Conservation (phyloP, 257 asterid genomes). For the Vinca minor region DNA sequence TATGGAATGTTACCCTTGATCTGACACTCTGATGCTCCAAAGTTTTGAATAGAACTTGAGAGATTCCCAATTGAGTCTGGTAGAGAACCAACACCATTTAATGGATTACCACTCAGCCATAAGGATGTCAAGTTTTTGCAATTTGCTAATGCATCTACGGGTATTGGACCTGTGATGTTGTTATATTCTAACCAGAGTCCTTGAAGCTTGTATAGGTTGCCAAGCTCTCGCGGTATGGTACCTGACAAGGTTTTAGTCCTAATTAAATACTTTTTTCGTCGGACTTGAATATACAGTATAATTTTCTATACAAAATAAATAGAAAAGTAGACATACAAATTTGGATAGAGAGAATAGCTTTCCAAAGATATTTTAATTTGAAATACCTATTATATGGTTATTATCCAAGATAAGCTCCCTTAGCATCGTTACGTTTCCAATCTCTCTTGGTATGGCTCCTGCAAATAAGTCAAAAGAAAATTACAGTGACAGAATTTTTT, state of each 20-base stretch:
- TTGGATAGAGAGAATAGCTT: too few relatives aligned
- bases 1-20: constrained; percentile 22
- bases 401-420: constrained; percentile 12
- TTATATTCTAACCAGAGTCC: too few relatives aligned
- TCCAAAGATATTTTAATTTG: too few relatives aligned
- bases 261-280: too few relatives aligned
- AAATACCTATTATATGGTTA: constrained; percentile 27
- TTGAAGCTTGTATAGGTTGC: not conserved
- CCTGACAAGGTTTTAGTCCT: not conserved
- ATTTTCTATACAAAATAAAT: too few relatives aligned
- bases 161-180: not conserved
- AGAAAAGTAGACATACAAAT: too few relatives aligned
- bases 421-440: constrained; percentile 26
- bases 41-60: constrained; percentile 1
- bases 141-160: not conserved
- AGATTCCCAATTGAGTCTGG: constrained; percentile 24
- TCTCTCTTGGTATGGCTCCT: constrained; percentile 24
- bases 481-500: too few relatives aligned
- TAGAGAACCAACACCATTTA: constrained; percentile 18
- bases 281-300: too few relatives aligned
- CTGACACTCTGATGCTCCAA: not conserved
- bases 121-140: not conserved
- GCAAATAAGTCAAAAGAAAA: too few relatives aligned
- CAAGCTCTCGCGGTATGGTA: not conserved
- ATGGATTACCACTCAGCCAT: constrained; percentile 5